Evolutionary conservation across 163 green algal species (phyloP).

Genomic region (Scenedesmus sp.): DNA sequence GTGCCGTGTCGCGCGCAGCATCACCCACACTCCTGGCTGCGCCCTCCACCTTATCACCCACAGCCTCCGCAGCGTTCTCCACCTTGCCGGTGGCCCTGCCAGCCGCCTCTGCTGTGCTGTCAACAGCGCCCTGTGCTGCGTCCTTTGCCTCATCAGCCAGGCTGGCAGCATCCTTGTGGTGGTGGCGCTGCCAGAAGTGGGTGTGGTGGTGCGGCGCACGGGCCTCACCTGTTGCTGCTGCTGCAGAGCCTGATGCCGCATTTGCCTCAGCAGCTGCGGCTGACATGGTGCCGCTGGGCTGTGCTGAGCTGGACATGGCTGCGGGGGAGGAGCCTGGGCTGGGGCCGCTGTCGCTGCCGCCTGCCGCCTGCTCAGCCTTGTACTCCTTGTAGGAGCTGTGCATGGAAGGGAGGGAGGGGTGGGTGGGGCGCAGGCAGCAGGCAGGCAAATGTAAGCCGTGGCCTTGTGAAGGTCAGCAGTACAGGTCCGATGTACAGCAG

Average conservation of each 20-base stretch:
- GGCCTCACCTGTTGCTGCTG: neutral
- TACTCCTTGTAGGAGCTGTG: slow-evolving; percentile 46
- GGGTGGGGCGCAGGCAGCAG: neutral
- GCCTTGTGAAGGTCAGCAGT: neutral
- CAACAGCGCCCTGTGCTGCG: neutral
- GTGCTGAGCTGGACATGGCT: neutral
- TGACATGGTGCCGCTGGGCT: neutral
- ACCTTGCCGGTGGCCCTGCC: neutral
- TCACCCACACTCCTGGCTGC: neutral
- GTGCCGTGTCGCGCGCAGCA: neutral
- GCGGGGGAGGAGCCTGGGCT: neutral
- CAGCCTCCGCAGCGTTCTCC: neutral
- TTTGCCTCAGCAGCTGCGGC: neutral
- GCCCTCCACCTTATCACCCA: neutral
- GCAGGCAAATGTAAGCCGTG: neutral
- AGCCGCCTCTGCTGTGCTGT: neutral
- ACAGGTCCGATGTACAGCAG: neutral
- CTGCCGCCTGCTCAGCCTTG: slow-evolving; percentile 13
- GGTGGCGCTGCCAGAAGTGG: neutral
- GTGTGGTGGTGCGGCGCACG: neutral
- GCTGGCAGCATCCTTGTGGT: neutral
- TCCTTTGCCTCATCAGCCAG: neutral
- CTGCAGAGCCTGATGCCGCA: neutral
- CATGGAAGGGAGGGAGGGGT: neutral
- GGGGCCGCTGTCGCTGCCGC: neutral